Conservation (phyloP, 345 rosid species). For the Gossypium raimondii region DNA sequence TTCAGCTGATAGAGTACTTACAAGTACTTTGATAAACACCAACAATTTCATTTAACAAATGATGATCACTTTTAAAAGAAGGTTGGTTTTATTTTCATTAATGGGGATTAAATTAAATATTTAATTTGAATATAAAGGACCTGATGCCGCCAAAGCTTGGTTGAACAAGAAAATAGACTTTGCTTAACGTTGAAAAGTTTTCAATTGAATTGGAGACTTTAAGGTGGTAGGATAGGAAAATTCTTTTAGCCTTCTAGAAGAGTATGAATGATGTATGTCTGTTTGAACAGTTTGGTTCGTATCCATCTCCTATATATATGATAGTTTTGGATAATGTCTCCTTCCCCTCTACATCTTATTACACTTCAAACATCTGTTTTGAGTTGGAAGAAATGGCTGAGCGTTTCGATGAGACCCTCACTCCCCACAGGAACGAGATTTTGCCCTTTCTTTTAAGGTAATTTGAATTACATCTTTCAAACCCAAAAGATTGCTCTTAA, state of each 20-base stretch:
- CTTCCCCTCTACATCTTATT: not conserved
- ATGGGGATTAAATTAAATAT: too few species aligned
- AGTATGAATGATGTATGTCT: not conserved
- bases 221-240: conserved; percentile 27
- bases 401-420: conserved; percentile 58
- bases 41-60: too few species aligned
- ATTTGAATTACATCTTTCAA: conserved; percentile 16
- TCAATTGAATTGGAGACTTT: not conserved
- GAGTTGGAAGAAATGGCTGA: conserved; percentile 41
- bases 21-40: too few species aligned
- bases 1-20: too few species aligned
- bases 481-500: not conserved
- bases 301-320: not conserved
- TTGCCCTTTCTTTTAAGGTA: conserved; percentile 59
- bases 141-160: too few species aligned
- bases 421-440: conserved; percentile 52
- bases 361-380: not conserved
- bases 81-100: too few species aligned
- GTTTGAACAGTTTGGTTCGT: conserved; percentile 19
- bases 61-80: too few species aligned
- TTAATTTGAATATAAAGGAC: too few species aligned
- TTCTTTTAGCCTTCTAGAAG: conserved; percentile 23
- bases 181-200: not conserved
- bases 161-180: too few species aligned
- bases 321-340: not conserved